phyloP scores from a whole-genome alignment of 352 stramenopile genomes.

The Globisporangium nunn region DNA sequence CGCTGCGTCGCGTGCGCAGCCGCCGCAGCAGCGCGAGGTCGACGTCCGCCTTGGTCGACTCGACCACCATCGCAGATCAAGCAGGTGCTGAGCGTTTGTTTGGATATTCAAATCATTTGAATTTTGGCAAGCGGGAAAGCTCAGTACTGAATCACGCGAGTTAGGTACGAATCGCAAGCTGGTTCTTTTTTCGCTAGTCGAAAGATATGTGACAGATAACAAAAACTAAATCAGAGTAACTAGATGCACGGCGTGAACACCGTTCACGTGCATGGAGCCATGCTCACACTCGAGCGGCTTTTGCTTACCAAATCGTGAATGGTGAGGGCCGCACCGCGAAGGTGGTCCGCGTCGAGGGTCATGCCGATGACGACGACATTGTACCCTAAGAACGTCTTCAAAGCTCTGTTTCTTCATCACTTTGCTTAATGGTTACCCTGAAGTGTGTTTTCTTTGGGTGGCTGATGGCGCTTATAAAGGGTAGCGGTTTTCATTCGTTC shows the following conservation, averaged over 20 bases:
- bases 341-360: too few relatives aligned
- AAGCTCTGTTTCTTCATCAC: too few relatives aligned
- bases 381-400: too few relatives aligned
- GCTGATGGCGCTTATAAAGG: too few relatives aligned
- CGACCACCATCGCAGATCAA: slow-evolving; percentile 7
- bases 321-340: too few relatives aligned
- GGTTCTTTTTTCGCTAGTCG: neutral
- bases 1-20: slow-evolving; percentile 13
- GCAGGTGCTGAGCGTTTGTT: neutral
- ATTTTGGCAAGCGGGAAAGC: neutral
- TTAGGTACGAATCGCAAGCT: neutral
- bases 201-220: neutral
- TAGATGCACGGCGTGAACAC: neutral
- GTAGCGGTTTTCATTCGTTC: too few relatives aligned
- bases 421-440: too few relatives aligned
- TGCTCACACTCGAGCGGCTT: too few relatives aligned
- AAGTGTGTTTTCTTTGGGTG: too few relatives aligned
- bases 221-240: neutral
- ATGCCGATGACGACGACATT: too few relatives aligned
- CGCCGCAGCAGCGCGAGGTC: slow-evolving; percentile 14
- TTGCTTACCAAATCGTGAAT: too few relatives aligned
- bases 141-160: neutral
- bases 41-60: slow-evolving; percentile 5
- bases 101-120: slow-evolving; percentile 14
- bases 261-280: too few relatives aligned